These are phyloP conservation scores for Uronychia binucleata DNA, from an alignment of 73 alveolate genomes.

Conservation along the genomic window DNA sequence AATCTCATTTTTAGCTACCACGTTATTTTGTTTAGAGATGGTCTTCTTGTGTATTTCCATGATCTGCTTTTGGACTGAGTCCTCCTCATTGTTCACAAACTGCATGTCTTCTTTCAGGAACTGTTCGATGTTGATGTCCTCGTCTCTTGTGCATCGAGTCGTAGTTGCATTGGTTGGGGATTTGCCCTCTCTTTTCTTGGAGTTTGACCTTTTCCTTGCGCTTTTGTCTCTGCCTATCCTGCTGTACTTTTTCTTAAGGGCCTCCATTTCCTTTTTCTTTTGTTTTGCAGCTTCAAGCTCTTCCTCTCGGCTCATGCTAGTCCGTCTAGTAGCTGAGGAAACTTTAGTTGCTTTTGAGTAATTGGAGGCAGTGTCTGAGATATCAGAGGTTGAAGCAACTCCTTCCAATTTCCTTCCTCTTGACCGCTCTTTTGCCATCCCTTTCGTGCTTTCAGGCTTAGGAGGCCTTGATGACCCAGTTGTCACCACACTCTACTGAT, in stretches of 20 bases:
- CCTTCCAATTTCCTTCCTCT: neutral
- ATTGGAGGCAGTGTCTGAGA: neutral
- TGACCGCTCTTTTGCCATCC: neutral
- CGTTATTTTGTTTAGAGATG: conserved; percentile 30
- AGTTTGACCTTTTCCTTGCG: neutral
- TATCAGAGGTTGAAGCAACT: neutral
- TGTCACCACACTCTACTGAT: neutral
- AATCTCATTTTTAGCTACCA: conserved; percentile 15
- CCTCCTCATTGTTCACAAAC: conserved; percentile 34
- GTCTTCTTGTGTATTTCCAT: conserved; percentile 19
- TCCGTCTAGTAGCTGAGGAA: neutral
- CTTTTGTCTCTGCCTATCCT: neutral
- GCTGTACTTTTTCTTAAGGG: neutral
- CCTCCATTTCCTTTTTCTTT: neutral
- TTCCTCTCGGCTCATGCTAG: neutral
- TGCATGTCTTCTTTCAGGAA: conserved; percentile 40
- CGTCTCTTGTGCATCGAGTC: conserved; percentile 49
- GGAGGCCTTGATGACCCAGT: neutral
- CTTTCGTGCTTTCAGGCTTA: neutral
- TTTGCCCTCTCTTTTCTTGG: neutral
- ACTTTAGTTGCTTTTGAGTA: neutral
- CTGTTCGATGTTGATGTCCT: conserved; percentile 41
- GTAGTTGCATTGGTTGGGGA: conserved; percentile 3
- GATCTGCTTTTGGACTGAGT: conserved; percentile 13
- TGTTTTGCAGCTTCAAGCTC: neutral